Conservation (phyloP, 2,329 filamentous ascomycete genomes). For the Hymenoscyphus fraxineus region DNA sequence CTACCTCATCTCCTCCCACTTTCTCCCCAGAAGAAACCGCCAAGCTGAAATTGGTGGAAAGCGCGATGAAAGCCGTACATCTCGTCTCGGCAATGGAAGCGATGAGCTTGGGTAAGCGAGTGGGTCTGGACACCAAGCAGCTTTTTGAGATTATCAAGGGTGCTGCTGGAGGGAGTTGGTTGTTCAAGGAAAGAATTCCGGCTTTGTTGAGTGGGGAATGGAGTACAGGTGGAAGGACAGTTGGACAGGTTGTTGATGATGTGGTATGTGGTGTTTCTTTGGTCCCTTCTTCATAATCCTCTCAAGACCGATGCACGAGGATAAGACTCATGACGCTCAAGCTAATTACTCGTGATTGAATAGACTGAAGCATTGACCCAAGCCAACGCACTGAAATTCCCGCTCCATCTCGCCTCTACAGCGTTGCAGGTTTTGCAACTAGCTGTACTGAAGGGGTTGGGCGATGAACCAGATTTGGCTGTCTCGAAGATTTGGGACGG, state of each 20-base stretch:
- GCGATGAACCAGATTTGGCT: conserved; percentile 37
- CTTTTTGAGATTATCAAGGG: conserved; percentile 46
- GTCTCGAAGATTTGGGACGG: conserved; percentile 40
- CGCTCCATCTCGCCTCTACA: conserved; percentile 36
- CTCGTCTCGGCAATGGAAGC: conserved; percentile 53
- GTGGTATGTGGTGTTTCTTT: conserved; percentile 23
- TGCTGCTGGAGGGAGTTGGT: conserved; percentile 37
- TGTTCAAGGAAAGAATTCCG: conserved; percentile 38
- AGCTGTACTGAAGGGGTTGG: conserved; percentile 34
- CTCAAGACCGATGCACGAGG: neutral
- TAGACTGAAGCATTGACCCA: conserved; percentile 35
- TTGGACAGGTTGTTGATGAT: conserved; percentile 38
- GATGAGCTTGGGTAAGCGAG: conserved; percentile 51
- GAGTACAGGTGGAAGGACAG: conserved; percentile 32
- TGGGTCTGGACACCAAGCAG: conserved; percentile 49
- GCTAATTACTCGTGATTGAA: conserved; percentile 13
- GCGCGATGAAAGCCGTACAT: conserved; percentile 55
- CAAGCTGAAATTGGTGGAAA: conserved; percentile 48
- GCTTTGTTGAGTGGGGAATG: conserved; percentile 38
- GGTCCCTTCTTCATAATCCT: neutral
- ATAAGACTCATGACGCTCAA: neutral
- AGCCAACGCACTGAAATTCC: conserved; percentile 33
- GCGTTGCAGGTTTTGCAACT: conserved; percentile 38
- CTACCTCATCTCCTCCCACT: neutral
- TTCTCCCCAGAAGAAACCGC: conserved; percentile 24